phyloP scores from a whole-genome alignment of 495 filamentous ascomycete species.

The Aspergillus kassunensis region DNA sequence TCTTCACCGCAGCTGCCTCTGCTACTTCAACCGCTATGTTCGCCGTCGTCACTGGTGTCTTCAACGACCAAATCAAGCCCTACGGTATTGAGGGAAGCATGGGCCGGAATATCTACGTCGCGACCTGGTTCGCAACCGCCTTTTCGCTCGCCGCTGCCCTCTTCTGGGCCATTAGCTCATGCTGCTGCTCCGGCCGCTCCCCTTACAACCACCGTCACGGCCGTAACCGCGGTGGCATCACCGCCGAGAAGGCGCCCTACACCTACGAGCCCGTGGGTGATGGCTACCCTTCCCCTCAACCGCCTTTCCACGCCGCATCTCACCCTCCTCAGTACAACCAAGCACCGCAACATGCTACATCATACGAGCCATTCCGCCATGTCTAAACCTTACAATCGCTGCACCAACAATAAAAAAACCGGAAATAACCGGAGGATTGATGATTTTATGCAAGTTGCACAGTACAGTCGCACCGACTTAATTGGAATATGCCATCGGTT shows the following conservation, averaged over 20 bases:
- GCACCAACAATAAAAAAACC: constrained; percentile 8
- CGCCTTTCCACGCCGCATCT: constrained; percentile 22
- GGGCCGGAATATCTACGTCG: constrained; percentile 62
- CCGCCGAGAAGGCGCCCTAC: constrained; percentile 49
- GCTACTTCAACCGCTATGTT: constrained; percentile 59
- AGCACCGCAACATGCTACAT: constrained; percentile 23
- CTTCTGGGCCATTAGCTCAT: constrained; percentile 88
- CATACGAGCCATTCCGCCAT: constrained; percentile 48
- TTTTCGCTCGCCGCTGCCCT: constrained; percentile 68
- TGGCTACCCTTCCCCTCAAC: constrained; percentile 14
- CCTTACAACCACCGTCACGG: constrained; percentile 40
- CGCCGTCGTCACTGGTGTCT: constrained; percentile 51
- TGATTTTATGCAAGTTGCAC: constrained; percentile 21
- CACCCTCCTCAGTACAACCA: constrained; percentile 26
- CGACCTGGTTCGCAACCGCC: constrained; percentile 73
- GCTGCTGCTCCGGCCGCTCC: constrained; percentile 76
- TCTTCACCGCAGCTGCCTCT: constrained; percentile 54
- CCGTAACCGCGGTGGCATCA: constrained; percentile 23
- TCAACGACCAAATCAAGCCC: constrained; percentile 57
- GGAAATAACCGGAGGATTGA: constrained; percentile 13
- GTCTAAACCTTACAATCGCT: constrained; percentile 23
- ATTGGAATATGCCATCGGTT: constrained; percentile 3
- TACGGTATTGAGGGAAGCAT: constrained; percentile 64
- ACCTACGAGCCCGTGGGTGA: constrained; percentile 45
- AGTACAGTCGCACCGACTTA: too few species aligned